A percentile compares a stretch with the other conserved stretches of the same genome.
Evolutionary conservation across 345 rosid species (phyloP).

Genomic region (Populus tremula): DNA sequence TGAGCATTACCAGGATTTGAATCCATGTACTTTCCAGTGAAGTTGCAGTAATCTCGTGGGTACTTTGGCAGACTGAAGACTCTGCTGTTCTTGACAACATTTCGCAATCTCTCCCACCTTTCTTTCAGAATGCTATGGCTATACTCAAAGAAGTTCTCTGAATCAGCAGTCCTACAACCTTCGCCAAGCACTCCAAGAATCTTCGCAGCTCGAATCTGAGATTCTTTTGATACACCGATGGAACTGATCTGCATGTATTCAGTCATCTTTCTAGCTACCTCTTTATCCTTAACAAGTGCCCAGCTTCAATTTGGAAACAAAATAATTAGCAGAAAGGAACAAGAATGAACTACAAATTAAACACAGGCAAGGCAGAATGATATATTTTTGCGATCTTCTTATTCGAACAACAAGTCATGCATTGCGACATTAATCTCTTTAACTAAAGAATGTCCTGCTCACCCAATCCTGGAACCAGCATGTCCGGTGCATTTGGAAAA

Average conservation of each 20-base stretch:
- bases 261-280: conserved; percentile 63
- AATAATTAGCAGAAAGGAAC: background rate
- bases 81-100: conserved; percentile 40
- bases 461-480: conserved; percentile 96
- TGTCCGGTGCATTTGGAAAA: conserved; percentile 90
- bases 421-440: background rate
- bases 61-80: conserved; percentile 51
- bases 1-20: conserved; percentile 57
- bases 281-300: conserved; percentile 73
- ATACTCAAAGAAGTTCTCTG: conserved; percentile 56
- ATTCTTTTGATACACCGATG: conserved; percentile 84
- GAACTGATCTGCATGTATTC: conserved; percentile 52
- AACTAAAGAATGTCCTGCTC: conserved; percentile 2
- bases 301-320: conserved; percentile 40
- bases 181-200: conserved; percentile 50
- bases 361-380: background rate
- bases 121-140: conserved; percentile 48
- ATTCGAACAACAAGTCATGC: background rate
- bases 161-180: conserved; percentile 25
- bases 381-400: background rate
- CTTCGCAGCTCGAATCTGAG: conserved; percentile 78
- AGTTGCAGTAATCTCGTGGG: conserved; percentile 64
- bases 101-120: conserved; percentile 62
- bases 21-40: conserved; percentile 35
- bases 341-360: background rate